Evolutionary conservation across 2,329 filamentous ascomycete genomes (phyloP).

Genomic region (Hymenoscyphus infarciens): DNA sequence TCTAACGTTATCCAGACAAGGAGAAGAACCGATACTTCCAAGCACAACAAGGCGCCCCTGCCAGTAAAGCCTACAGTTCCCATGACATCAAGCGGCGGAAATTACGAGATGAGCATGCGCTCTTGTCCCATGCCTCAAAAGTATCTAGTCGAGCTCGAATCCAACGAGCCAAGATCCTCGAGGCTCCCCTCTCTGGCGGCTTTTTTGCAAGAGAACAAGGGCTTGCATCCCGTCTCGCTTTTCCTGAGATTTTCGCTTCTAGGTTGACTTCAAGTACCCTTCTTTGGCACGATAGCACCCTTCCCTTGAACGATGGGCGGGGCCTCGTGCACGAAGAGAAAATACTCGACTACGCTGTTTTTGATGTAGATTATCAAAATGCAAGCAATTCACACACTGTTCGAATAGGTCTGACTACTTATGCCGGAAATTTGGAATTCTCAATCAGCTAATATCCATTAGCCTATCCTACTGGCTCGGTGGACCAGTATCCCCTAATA

Average conservation of each 20-base stretch:
- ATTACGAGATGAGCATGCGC: constrained; percentile 40
- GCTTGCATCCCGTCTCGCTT: not conserved
- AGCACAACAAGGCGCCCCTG: constrained; percentile 51
- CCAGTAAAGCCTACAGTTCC: constrained; percentile 51
- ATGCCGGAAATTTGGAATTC: too few relatives aligned
- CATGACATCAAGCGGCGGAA: constrained; percentile 56
- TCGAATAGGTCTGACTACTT: not conserved
- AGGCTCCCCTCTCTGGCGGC: constrained; percentile 22
- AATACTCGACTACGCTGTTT: constrained; percentile 11
- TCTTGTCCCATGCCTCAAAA: constrained; percentile 6
- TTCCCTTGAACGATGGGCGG: too few relatives aligned
- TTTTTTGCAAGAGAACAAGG: constrained; percentile 21
- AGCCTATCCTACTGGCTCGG: not conserved
- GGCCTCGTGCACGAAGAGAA: too few relatives aligned
- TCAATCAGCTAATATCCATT: not conserved
- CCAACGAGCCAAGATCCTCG: constrained; percentile 20
- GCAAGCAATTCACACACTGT: constrained; percentile 1
- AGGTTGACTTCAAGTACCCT: constrained; percentile 6
- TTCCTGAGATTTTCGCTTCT: not conserved
- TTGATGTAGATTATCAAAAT: constrained; percentile 16
- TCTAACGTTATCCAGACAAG: constrained; percentile 40
- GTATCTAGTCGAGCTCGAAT: constrained; percentile 24
- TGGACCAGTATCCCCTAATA: not conserved
- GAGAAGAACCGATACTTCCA: constrained; percentile 66
- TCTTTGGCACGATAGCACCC: not conserved